Evolutionary conservation across 768 basidiomycete species (phyloP), one percentile per base, ranked within the genome.

Genomic region (Lentinula lateritia): DNA sequence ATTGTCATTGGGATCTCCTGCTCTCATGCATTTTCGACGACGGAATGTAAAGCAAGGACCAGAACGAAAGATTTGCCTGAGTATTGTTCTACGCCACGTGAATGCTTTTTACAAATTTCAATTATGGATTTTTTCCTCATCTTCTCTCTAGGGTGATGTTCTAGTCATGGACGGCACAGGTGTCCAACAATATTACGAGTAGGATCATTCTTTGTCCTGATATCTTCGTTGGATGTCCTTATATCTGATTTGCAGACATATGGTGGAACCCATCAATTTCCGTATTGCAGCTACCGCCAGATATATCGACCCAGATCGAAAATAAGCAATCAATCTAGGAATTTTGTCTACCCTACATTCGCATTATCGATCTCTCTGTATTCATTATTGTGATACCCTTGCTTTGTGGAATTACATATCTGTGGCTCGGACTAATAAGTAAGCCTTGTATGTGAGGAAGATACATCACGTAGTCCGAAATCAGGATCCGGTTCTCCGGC

Each of bases 281-380:
- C 82, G 90, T 2, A 89, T 92, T 64, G 90, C 89, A 34, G 90
- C 90, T 3, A 92, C 90, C 12, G 90, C 90, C 43, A 83, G 90
- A 46, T 79, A 72, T 61, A 92, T 92, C 45, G 3, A 59, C 35
- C 45, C 58, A 6, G 23, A 34, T 41, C 20, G 53, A 42, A 23
- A 35, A 41, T 48, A 45, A 46, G 9, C 20, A 52, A n/a, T 52
- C n/a, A 10, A 52, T 20, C 15, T 6, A 23, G 20, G 8, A 12
- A 16, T 52, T 12, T 23, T 52, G 3, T 23, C 45, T 50, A 7
- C 34, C 48, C 15, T 35, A 13, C 18, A 15, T 18, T 35, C 18
- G 43, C n/a, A 10, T 36, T 46, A 46, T 59, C 45, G 32, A n/a
- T 59, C 16, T 6, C 45, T 46, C 20, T 48, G 3, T 28, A 28